These are phyloP conservation scores for Globisporangium megalacanthum DNA, from an alignment of 352 stramenopile species.

Conservation along the genomic window DNA sequence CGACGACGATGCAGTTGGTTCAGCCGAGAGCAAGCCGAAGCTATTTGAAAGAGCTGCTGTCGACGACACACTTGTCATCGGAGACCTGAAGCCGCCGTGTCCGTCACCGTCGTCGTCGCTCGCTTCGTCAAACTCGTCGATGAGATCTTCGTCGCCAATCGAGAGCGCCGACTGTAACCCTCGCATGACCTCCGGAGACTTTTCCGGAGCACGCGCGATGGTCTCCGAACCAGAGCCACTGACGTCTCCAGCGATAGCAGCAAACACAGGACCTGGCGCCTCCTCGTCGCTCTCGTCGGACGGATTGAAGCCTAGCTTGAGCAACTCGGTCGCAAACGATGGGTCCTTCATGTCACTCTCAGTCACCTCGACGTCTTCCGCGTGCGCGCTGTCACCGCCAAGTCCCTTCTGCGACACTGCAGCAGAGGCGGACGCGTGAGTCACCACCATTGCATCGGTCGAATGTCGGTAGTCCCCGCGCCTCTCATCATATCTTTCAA, in stretches of 20 bases:
- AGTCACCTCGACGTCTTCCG: conserved; percentile 42
- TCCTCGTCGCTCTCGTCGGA: conserved; percentile 3
- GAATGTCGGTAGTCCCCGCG: not conserved
- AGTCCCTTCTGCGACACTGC: conserved; percentile 1
- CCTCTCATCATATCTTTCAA: not conserved
- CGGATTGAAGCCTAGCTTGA: conserved; percentile 26
- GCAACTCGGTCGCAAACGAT: conserved; percentile 37
- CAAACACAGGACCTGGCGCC: not conserved
- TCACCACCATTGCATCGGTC: conserved; percentile 1
- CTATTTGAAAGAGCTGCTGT: not conserved
- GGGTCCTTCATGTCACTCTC: conserved; percentile 58
- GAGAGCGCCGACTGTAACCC: conserved; percentile 11
- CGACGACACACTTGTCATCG: not conserved
- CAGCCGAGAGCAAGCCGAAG: conserved; percentile 3
- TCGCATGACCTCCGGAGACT: not conserved
- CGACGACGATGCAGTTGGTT: not conserved
- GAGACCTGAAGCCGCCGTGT: not conserved
- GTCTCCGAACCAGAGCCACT: not conserved
- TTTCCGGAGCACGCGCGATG: not conserved
- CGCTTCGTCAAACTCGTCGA: conserved; percentile 59
- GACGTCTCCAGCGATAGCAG: not conserved
- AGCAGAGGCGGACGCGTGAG: conserved; percentile 13
- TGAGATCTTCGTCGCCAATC: conserved; percentile 54
- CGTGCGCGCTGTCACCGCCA: conserved; percentile 13
- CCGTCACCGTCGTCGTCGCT: conserved; percentile 23